These are phyloP conservation scores for Byssoonygena ceratinophila DNA, from an alignment of 2,329 filamentous ascomycete species.

Conservation along the genomic window DNA sequence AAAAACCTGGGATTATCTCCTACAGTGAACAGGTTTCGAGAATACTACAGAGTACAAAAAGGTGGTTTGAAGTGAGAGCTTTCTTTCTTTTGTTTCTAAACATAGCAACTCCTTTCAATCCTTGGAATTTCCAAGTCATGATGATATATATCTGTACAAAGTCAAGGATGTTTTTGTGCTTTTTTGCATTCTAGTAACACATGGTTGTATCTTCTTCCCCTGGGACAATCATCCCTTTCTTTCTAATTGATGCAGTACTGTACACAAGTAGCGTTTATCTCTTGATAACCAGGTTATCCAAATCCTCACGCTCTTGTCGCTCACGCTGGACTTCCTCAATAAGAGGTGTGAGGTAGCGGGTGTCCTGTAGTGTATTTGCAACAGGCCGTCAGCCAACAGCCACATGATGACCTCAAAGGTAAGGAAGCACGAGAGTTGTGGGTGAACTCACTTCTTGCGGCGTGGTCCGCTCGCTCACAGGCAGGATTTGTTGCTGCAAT, in stretches of 20 bases:
- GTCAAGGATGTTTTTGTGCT: conserved; percentile 1
- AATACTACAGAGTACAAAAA: too few species aligned
- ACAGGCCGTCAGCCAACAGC: conserved; percentile 17
- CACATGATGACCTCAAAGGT: too few species aligned
- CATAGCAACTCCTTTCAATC: background rate
- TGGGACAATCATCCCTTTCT: background rate
- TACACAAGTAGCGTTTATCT: conserved; percentile 12
- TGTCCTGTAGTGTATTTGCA: conserved; percentile 44
- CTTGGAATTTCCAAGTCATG: background rate
- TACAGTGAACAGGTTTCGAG: too few species aligned
- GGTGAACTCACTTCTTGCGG: conserved; percentile 48
- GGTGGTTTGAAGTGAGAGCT: background rate
- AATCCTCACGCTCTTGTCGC: conserved; percentile 54
- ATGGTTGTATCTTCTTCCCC: background rate
- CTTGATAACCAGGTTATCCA: conserved; percentile 55
- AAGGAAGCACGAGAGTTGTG: background rate
- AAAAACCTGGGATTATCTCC: too few species aligned
- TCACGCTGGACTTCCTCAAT: conserved; percentile 60
- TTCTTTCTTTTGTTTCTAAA: conserved; percentile 1
- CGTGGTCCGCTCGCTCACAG: conserved; percentile 57
- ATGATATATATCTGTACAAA: conserved; percentile 13
- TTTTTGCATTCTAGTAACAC: background rate
- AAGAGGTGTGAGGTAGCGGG: conserved; percentile 55
- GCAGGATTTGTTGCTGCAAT: conserved; percentile 48
- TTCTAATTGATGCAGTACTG: too few species aligned